phyloP scores from a whole-genome alignment of 2,329 filamentous ascomycete genomes.

The Aaosphaeria pasadenensis region DNA sequence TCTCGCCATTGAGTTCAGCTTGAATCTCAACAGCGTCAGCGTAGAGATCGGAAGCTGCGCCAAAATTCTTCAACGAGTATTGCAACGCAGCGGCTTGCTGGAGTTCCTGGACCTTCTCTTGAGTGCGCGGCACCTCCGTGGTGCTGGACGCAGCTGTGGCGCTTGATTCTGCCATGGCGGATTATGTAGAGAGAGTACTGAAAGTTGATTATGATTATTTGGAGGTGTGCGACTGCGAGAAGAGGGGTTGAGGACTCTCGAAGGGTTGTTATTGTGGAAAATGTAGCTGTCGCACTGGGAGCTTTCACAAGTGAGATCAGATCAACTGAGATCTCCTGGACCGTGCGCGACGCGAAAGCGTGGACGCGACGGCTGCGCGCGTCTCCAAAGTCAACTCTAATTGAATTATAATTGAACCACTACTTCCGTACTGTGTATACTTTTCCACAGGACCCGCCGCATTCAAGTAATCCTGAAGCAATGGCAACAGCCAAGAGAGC shows the following conservation, averaged over 20 bases:
- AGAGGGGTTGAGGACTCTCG: not conserved
- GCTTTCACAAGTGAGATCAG: no score
- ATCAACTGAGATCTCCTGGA: not conserved
- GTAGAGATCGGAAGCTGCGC: slow-evolving; percentile 81
- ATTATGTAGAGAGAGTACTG: not conserved
- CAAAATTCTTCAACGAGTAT: slow-evolving; percentile 86
- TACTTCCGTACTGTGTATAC: not conserved
- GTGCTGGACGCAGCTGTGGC: slow-evolving; percentile 20
- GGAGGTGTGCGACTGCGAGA: not conserved
- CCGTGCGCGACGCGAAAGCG: slow-evolving; percentile 7
- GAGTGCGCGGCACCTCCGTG: slow-evolving; percentile 41
- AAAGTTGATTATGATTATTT: not conserved
- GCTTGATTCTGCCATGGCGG: slow-evolving; percentile 13
- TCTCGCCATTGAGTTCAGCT: slow-evolving; percentile 87
- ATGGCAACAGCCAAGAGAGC: slow-evolving; percentile 30
- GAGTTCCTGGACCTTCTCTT: slow-evolving; percentile 70
- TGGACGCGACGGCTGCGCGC: slow-evolving; percentile 16
- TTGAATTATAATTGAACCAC: no score
- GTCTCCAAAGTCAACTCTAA: no score
- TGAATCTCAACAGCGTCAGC: slow-evolving; percentile 87
- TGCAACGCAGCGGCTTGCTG: slow-evolving; percentile 77
- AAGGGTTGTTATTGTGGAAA: no score
- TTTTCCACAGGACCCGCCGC: not conserved
- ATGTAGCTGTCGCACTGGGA: no score
- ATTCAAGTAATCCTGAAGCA: not conserved